Evolutionary conservation across 2,329 filamentous ascomycete species (phyloP).

Genomic region (Stemphylium vesicarium): DNA sequence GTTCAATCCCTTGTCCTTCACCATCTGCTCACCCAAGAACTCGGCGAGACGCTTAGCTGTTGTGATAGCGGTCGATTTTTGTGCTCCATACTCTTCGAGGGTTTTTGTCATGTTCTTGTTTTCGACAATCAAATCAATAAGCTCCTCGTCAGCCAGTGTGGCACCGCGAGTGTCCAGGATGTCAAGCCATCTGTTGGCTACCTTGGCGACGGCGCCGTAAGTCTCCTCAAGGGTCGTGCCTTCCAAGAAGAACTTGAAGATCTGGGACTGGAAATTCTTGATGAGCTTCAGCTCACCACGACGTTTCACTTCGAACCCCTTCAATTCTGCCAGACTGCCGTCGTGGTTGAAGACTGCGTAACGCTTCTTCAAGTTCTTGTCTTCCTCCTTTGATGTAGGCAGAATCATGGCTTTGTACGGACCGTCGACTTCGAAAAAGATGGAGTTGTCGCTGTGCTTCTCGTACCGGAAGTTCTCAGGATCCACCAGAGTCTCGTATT

Average conservation of each 20-base stretch:
- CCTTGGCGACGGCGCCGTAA: constrained; percentile 88
- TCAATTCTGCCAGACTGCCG: constrained; percentile 90
- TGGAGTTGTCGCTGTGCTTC: constrained; percentile 97
- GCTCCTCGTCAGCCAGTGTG: constrained; percentile 91
- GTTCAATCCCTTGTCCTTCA: constrained; percentile 98
- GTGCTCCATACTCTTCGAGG: constrained; percentile 89
- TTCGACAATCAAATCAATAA: constrained; percentile 99
- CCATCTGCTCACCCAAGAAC: constrained; percentile 97
- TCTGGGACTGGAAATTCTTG: constrained; percentile 99
- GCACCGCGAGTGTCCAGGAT: constrained; percentile 87
- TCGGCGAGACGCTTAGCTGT: constrained; percentile 94
- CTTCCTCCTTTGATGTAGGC: constrained; percentile 96
- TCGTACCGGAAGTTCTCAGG: constrained; percentile 84
- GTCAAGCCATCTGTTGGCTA: constrained; percentile 96
- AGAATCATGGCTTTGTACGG: constrained; percentile 98
- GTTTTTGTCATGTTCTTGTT: constrained; percentile 99
- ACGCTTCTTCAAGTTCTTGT: constrained; percentile 99
- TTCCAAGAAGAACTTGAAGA: constrained; percentile 99
- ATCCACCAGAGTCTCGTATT: constrained; percentile 91
- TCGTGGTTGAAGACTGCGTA: constrained; percentile 99
- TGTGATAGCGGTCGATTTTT: constrained; percentile 99
- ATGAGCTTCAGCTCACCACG: constrained; percentile 98
- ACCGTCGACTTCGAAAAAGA: constrained; percentile 99
- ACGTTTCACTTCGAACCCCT: constrained; percentile 97
- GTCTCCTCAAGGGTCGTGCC: constrained; percentile 86